phyloP scores from a whole-genome alignment of 495 filamentous ascomycete species.

The Trichoderma erinaceum region DNA sequence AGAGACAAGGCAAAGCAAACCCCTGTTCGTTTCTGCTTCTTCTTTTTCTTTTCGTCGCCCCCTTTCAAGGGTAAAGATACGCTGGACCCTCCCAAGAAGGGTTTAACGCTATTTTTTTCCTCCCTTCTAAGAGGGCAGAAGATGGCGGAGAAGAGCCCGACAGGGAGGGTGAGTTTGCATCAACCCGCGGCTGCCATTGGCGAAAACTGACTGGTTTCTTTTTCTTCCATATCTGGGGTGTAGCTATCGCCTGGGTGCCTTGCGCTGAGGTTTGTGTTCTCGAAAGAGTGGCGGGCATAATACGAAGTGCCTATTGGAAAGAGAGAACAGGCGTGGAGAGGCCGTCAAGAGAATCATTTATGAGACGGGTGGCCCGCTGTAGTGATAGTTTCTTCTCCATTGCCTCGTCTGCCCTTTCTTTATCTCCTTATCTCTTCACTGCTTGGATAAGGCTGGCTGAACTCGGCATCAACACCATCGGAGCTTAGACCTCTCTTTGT shows the following conservation, averaged over 20 bases:
- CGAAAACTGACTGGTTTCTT: too few relatives aligned
- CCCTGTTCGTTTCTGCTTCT: too few relatives aligned
- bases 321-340: too few relatives aligned
- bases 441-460: not conserved
- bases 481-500: not conserved
- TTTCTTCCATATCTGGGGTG: too few relatives aligned
- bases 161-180: too few relatives aligned
- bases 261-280: too few relatives aligned
- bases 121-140: not conserved
- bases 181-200: too few relatives aligned
- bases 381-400: not conserved
- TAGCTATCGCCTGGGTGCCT: too few relatives aligned
- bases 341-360: not conserved
- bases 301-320: too few relatives aligned
- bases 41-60: not conserved
- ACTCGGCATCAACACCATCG: not conserved
- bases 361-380: not conserved
- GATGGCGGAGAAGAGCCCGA: too few relatives aligned
- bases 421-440: not conserved
- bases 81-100: conserved; percentile 1
- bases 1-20: too few relatives aligned
- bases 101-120: not conserved
- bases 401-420: not conserved
- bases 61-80: conserved; percentile 12
- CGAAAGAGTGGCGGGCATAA: too few relatives aligned